Evolutionary conservation across 2,329 filamentous ascomycete genomes (phyloP).

Genomic region (Eurotiales sp.): DNA sequence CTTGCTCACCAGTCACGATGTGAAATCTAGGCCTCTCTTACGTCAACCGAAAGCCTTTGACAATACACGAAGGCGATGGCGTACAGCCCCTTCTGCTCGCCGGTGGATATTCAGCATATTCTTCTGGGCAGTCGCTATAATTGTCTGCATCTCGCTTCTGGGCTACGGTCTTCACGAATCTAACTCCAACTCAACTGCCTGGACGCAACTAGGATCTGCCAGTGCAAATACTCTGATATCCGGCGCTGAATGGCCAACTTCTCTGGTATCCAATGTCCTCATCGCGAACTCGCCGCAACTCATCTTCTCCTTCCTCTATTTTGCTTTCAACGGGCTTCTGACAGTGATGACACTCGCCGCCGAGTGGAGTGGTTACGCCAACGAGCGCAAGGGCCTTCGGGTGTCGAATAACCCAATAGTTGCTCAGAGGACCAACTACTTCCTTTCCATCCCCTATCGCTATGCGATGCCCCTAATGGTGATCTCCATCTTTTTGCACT

Average conservation of each 20-base stretch:
- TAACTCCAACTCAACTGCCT: neutral
- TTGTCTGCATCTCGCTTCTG: neutral
- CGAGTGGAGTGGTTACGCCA: conserved; percentile 46
- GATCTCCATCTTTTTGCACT: conserved; percentile 34
- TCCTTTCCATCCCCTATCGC: conserved; percentile 16
- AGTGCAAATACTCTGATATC: neutral
- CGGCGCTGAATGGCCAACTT: neutral
- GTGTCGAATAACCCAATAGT: conserved; percentile 33
- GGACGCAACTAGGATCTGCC: neutral
- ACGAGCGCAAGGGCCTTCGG: conserved; percentile 29
- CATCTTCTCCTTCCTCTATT: conserved; percentile 30
- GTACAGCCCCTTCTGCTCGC: neutral
- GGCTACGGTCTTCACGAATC: neutral
- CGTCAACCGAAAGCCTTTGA: neutral
- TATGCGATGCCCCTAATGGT: conserved; percentile 35
- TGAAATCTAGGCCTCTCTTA: no score
- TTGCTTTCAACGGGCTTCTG: conserved; percentile 29
- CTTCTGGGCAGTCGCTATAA: neutral
- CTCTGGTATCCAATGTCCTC: conserved; percentile 16
- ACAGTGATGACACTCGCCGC: conserved; percentile 45
- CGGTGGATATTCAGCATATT: neutral
- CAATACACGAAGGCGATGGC: neutral
- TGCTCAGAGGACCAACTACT: conserved; percentile 39
- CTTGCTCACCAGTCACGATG: neutral
- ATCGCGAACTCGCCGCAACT: conserved; percentile 33